Evolutionary conservation across 805 yeast genomes (phyloP), one percentile per base, ranked within the genome.

Genomic region (Saccharomycopsis fermentans): DNA sequence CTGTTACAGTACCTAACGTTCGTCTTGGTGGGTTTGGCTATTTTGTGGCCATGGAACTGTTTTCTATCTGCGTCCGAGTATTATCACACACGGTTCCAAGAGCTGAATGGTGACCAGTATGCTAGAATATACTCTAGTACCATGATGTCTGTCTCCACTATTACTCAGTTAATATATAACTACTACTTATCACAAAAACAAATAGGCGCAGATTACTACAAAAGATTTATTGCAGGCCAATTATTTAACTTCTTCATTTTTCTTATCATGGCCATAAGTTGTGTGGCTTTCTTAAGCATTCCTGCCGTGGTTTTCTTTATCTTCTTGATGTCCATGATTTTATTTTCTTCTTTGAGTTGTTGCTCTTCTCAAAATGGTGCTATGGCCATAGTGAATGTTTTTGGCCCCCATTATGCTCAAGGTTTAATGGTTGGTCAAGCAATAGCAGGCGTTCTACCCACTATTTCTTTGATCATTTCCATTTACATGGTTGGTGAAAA

Each of bases 1-100:
- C 57, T 37, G 34, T 54, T 57, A 3, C 64, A 66, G 52, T 88
- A 87, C 66, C 29, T 77, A 11, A 81, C 92, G 0, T 90, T 86
- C 66, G 71, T 82, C 26, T 64, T 81, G 12, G 77, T 87, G 6
- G 97, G 97, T 0, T 76, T 89, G 14, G 86, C 96, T 1, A 75
- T 86, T 21, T 75, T 92, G 21, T 92, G 98, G 97, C 98, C 98
- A 0, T 92, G 98, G 97, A 94, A 92, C 74, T 83, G 94, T 64
- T 85, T 91, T 63, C 71, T 94, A 9, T 82, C 95, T 1, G 96
- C 97, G 0, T 81, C 96, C 0, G 86, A 86, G 8, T 90, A 89
- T 70, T 89, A 90, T 66, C 77, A 79, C 59, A 78, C 80, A 63
- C 68, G 90, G 64, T 81, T 92, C 62, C 71, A 70, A 19, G 73